Evolutionary conservation across 345 rosid genomes (phyloP).

Genomic region (Sisymbrium irio): DNA sequence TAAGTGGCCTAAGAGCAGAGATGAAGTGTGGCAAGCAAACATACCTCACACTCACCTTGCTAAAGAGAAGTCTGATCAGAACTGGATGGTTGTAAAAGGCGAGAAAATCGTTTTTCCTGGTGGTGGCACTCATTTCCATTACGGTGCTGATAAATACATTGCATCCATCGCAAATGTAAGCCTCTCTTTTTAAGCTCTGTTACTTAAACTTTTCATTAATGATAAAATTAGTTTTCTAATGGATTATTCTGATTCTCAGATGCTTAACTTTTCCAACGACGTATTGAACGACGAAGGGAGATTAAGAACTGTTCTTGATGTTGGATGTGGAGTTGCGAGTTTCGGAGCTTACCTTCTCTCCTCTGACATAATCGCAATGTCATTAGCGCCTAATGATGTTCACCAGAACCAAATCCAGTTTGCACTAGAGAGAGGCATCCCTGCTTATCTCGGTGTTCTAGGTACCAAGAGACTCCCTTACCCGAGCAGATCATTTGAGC

Average conservation of each 20-base stretch:
- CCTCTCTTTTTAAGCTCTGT: neutral
- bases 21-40: conserved; percentile 98
- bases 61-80: conserved; percentile 96
- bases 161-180: conserved; percentile 92
- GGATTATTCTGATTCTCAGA: conserved; percentile 44
- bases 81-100: conserved; percentile 99
- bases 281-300: conserved; percentile 74
- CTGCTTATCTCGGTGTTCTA: conserved; percentile 95
- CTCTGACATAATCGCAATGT: conserved; percentile 81
- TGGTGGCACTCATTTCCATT: conserved; percentile 99
- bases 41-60: conserved; percentile 99
- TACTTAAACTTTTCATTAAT: neutral
- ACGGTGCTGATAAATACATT: conserved; percentile 97
- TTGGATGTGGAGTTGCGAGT: conserved; percentile 99
- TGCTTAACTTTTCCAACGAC: conserved; percentile 80
- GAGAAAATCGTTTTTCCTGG: conserved; percentile 93
- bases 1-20: conserved; percentile 99
- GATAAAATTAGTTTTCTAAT: conserved; percentile 8
- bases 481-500: conserved; percentile 98
- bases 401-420: conserved; percentile 99
- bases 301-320: conserved; percentile 88
- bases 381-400: conserved; percentile 96
- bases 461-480: conserved; percentile 97
- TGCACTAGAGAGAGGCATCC: conserved; percentile 98
- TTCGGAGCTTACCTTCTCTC: conserved; percentile 94